phyloP scores from a whole-genome alignment of 805 yeast genomes.

The Candida andamanensis region DNA sequence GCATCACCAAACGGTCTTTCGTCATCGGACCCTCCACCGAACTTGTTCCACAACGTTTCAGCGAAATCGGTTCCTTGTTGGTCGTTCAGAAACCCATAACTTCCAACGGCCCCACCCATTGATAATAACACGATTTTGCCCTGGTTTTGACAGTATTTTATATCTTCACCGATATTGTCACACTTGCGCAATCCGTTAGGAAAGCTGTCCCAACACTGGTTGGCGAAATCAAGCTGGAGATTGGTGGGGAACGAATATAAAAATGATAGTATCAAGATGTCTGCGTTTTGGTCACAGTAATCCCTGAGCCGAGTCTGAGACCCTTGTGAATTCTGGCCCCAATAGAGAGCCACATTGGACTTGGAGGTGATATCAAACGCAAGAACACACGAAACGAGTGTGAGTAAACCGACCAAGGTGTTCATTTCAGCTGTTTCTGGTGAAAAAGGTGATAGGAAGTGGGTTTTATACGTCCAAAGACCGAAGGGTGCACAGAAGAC shows the following conservation, averaged over 20 bases:
- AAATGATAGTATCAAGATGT: slow-evolving; percentile 69
- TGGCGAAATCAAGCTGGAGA: slow-evolving; percentile 43
- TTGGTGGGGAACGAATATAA: slow-evolving; percentile 50
- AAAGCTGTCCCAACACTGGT: slow-evolving; percentile 36
- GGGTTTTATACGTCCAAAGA: no score
- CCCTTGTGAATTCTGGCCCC: slow-evolving; percentile 25
- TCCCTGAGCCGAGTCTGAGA: slow-evolving; percentile 32
- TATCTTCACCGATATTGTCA: slow-evolving; percentile 50
- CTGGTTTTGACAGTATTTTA: slow-evolving; percentile 65
- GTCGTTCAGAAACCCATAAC: slow-evolving; percentile 38
- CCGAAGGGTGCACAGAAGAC: no score
- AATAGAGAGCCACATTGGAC: slow-evolving; percentile 23
- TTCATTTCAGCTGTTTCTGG: no score
- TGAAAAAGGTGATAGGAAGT: no score
- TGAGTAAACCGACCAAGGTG: no score
- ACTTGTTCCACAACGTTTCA: slow-evolving; percentile 33
- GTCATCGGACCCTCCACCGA: slow-evolving; percentile 29
- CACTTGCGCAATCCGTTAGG: slow-evolving; percentile 42
- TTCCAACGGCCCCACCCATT: slow-evolving; percentile 48
- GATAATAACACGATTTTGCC: slow-evolving; percentile 79
- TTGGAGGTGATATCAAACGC: slow-evolving; percentile 14
- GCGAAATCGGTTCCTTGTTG: slow-evolving; percentile 54
- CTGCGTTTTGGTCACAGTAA: slow-evolving; percentile 72
- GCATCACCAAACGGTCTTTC: slow-evolving; percentile 64
- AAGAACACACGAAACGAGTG: neutral